Evolutionary conservation across 805 yeast species (phyloP).

Genomic region (Jamesozyma piceae): DNA sequence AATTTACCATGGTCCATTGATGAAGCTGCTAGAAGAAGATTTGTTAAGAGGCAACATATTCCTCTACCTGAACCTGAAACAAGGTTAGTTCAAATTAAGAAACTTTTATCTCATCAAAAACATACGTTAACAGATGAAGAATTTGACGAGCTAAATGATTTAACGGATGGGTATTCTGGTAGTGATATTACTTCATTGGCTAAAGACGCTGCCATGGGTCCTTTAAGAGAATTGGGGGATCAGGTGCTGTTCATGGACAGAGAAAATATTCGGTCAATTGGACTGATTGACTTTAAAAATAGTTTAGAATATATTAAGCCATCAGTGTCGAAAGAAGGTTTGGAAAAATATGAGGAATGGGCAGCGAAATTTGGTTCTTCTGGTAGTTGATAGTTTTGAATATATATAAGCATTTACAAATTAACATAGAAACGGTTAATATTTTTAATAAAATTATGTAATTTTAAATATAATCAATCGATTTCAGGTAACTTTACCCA

Average conservation of each 20-base stretch:
- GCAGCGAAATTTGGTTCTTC: conserved; percentile 78
- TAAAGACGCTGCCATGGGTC: conserved; percentile 98
- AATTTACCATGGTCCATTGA: conserved; percentile 96
- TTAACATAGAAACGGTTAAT: not conserved
- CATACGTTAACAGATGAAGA: conserved; percentile 60
- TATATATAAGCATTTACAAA: not conserved
- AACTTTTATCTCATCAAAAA: conserved; percentile 61
- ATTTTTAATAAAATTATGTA: not conserved
- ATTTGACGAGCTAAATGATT: conserved; percentile 44
- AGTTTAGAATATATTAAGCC: conserved; percentile 78
- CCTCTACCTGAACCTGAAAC: conserved; percentile 89
- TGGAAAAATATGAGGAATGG: conserved; percentile 80
- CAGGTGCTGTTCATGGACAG: conserved; percentile 58
- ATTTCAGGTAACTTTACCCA: conserved; percentile 41
- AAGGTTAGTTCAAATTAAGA: conserved; percentile 57
- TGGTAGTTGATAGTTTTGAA: conserved; percentile 44
- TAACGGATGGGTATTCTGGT: conserved; percentile 84
- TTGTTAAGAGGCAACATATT: conserved; percentile 84
- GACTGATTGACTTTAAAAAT: conserved; percentile 59
- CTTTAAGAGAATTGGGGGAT: conserved; percentile 82
- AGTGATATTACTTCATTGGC: conserved; percentile 89
- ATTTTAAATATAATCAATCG: not conserved
- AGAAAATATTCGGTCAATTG: conserved; percentile 69
- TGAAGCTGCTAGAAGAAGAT: conserved; percentile 91
- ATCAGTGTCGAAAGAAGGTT: conserved; percentile 76